Conservation (phyloP, 140 eudicot genomes). For the Erigeron philadelphicus region DNA sequence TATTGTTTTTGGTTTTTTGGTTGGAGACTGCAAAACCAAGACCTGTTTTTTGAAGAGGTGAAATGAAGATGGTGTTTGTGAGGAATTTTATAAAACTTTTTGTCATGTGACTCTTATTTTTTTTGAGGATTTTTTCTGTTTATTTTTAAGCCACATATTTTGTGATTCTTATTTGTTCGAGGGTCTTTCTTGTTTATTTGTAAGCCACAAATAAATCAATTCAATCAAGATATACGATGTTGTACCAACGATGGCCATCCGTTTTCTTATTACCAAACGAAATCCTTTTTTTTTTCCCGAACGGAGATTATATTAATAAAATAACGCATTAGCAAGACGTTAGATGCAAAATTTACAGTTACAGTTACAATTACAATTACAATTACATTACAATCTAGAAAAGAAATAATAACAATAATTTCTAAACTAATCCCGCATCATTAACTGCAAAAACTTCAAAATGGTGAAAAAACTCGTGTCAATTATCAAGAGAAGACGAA, state of each 20-base stretch:
- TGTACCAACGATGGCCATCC: conserved; percentile 19
- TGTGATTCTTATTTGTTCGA: not conserved
- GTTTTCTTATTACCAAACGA: not conserved
- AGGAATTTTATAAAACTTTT: not conserved
- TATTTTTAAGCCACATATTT: conserved; percentile 21
- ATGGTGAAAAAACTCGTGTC: too few species aligned
- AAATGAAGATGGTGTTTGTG: conserved; percentile 9
- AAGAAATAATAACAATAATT: too few species aligned
- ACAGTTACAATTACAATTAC: too few species aligned
- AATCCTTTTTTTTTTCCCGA: too few species aligned
- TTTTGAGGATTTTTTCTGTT: not conserved
- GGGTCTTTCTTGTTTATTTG: not conserved
- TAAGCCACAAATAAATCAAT: conserved; percentile 16
- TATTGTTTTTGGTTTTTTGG: not conserved
- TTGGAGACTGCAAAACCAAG: too few species aligned
- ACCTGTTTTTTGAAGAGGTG: not conserved
- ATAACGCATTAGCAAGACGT: too few species aligned
- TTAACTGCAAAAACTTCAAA: too few species aligned
- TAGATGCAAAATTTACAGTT: too few species aligned
- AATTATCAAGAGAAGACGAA: too few species aligned
- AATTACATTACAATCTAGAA: too few species aligned
- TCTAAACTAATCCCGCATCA: too few species aligned
- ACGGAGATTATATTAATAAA: too few species aligned
- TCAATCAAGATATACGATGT: not conserved
- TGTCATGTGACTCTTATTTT: conserved; percentile 18